Conservation (phyloP, 1,139 yeast genomes). For the Candida neerlandica region DNA sequence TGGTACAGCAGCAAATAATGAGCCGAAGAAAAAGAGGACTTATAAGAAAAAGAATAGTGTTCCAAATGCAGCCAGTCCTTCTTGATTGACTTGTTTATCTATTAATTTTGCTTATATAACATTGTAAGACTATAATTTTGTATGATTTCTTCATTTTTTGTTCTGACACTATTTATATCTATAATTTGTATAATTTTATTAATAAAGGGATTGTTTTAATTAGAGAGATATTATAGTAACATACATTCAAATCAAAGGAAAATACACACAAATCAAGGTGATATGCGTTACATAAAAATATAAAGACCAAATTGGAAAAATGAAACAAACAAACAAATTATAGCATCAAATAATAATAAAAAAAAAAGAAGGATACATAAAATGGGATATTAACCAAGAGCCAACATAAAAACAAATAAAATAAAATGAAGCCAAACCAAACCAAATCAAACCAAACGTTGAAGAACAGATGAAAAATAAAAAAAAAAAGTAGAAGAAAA, state of each 20-base stretch:
- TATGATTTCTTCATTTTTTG: not conserved
- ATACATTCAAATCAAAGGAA: not conserved
- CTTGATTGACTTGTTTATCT: not conserved
- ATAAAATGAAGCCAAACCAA: constrained; percentile 1
- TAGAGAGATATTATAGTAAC: not conserved
- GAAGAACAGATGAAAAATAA: not conserved
- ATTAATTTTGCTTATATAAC: not conserved
- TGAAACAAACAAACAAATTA: not conserved
- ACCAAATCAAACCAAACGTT: not conserved
- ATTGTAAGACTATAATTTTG: not conserved
- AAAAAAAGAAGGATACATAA: not conserved
- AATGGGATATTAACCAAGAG: not conserved
- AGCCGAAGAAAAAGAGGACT: constrained; percentile 17
- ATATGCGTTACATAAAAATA: not conserved
- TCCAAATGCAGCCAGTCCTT: constrained; percentile 1
- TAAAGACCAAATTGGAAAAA: not conserved
- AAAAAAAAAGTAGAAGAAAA: not conserved
- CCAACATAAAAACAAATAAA: not conserved
- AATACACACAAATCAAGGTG: not conserved
- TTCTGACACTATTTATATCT: not conserved
- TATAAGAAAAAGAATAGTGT: constrained; percentile 14
- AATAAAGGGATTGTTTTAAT: not conserved
- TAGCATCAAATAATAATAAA: not conserved
- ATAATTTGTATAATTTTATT: not conserved
- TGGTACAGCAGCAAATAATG: constrained; percentile 2